These are phyloP conservation scores for Fusarium chaquense DNA, from an alignment of 2,329 filamentous ascomycete genomes.

Conservation along the genomic window DNA sequence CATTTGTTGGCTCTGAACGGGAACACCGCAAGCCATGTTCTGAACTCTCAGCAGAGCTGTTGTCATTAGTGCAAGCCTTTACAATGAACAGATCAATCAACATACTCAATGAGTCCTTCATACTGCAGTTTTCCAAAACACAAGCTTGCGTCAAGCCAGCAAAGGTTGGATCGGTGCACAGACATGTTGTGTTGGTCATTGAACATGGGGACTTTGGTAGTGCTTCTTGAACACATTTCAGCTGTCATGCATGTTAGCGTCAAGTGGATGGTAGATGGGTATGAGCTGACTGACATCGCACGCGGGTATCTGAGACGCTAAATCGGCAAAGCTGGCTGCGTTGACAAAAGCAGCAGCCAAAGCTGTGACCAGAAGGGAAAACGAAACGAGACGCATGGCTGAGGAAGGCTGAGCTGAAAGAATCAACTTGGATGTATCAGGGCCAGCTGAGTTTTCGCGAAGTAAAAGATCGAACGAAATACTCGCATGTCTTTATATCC, in stretches of 20 bases:
- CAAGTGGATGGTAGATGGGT: neutral
- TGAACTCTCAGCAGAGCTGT: slow-evolving; percentile 27
- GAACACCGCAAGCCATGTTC: slow-evolving; percentile 27
- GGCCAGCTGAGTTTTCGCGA: neutral
- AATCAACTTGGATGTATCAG: neutral
- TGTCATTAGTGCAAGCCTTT: neutral
- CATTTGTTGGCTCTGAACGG: slow-evolving; percentile 29
- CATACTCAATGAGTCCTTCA: slow-evolving; percentile 37
- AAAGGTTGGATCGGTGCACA: slow-evolving; percentile 36
- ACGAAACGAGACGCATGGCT: slow-evolving; percentile 28
- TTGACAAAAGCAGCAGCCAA: slow-evolving; percentile 15
- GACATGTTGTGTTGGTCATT: slow-evolving; percentile 32
- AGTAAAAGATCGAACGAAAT: neutral
- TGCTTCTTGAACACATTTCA: slow-evolving; percentile 28
- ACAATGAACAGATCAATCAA: fast-evolving
- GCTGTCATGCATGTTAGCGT: slow-evolving; percentile 13
- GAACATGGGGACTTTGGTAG: slow-evolving; percentile 28
- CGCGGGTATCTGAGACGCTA: slow-evolving; percentile 24
- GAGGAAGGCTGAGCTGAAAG: neutral
- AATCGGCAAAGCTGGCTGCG: slow-evolving; percentile 30
- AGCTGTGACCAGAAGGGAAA: slow-evolving; percentile 12
- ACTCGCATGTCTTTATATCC: slow-evolving; percentile 6
- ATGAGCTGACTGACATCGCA: slow-evolving; percentile 22
- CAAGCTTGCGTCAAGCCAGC: slow-evolving; percentile 28
- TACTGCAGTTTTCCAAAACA: slow-evolving; percentile 24